These are phyloP conservation scores for Mycena leptocephala DNA, from an alignment of 768 basidiomycete species.

Conservation along the genomic window DNA sequence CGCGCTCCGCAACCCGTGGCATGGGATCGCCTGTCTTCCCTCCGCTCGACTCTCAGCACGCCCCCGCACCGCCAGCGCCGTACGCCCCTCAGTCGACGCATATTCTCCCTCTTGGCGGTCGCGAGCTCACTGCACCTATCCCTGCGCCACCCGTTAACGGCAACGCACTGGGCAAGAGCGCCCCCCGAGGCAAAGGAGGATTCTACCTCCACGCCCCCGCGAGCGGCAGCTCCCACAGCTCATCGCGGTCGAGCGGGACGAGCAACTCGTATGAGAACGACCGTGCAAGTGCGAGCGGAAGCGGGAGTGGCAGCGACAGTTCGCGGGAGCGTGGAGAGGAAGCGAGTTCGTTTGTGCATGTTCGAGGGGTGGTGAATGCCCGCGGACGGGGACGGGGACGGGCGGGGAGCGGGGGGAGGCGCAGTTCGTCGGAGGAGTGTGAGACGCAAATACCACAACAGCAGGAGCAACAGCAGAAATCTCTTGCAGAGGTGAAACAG, in stretches of 20 bases:
- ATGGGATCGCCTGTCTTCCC: slow-evolving; percentile 32
- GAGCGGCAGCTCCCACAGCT: slow-evolving; percentile 16
- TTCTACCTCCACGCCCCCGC: slow-evolving; percentile 20
- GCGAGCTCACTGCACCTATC: background rate
- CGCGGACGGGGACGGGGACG: slow-evolving; percentile 10
- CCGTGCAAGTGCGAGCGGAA: background rate
- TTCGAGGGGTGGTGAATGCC: background rate
- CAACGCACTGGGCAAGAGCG: background rate
- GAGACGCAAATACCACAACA: background rate
- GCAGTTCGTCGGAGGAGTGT: background rate
- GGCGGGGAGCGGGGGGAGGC: background rate
- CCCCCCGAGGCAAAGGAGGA: background rate
- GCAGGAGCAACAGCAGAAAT: background rate
- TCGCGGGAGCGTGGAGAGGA: slow-evolving; percentile 12
- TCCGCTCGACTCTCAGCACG: background rate
- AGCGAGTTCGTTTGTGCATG: background rate
- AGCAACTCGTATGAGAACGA: slow-evolving; percentile 8
- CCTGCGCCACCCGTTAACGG: background rate
- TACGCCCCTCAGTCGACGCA: slow-evolving; percentile 33
- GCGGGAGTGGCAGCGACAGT: slow-evolving; percentile 18
- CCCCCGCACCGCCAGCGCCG: background rate
- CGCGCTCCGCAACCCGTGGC: slow-evolving; percentile 32
- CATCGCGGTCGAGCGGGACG: slow-evolving; percentile 3
- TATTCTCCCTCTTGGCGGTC: slow-evolving; percentile 32
- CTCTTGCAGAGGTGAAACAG: background rate